Percentiles rank a stretch among this genome's conserved stretches.
phyloP scores from a whole-genome alignment of 345 rosid genomes.

The Aegle marmelos region DNA sequence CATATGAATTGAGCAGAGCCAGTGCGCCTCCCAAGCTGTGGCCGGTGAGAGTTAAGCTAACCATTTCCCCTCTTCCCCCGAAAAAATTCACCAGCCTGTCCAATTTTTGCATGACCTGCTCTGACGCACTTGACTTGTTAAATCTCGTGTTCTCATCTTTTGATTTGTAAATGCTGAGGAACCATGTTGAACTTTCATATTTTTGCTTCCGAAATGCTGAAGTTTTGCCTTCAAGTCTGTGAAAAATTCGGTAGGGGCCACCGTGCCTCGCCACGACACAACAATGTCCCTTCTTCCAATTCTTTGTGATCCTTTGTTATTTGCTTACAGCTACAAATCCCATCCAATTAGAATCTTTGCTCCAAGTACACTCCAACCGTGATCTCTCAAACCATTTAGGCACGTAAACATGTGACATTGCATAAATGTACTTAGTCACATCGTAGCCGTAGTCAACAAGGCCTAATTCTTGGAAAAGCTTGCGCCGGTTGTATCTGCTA shows the following conservation, averaged over 20 bases:
- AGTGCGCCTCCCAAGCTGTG: conserved; percentile 48
- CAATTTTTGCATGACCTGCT: conserved; percentile 42
- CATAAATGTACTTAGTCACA: conserved; percentile 35
- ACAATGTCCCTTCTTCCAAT: conserved; percentile 46
- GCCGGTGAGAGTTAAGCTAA: conserved; percentile 42
- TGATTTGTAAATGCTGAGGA: conserved; percentile 40
- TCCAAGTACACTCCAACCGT: conserved; percentile 20
- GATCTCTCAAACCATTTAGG: conserved; percentile 39
- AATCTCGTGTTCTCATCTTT: conserved; percentile 31
- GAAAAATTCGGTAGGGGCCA: conserved; percentile 38
- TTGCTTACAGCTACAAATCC: conserved; percentile 40
- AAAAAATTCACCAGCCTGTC: conserved; percentile 22
- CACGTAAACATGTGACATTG: conserved; percentile 37
- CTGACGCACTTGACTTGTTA: conserved; percentile 45
- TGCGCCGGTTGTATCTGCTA: conserved; percentile 27
- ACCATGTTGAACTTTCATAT: conserved; percentile 33
- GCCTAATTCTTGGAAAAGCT: conserved; percentile 29
- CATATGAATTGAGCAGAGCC: conserved; percentile 42
- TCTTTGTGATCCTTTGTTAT: conserved; percentile 22
- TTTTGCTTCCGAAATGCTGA: conserved; percentile 24
- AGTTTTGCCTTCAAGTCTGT: conserved; percentile 31
- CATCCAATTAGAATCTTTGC: conserved; percentile 50
- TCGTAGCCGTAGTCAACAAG: conserved; percentile 28
- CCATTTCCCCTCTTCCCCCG: conserved; percentile 29
- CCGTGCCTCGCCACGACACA: conserved; percentile 46